phyloP scores from a whole-genome alignment of 768 basidiomycete genomes.

The Cystofilobasidium macerans region DNA sequence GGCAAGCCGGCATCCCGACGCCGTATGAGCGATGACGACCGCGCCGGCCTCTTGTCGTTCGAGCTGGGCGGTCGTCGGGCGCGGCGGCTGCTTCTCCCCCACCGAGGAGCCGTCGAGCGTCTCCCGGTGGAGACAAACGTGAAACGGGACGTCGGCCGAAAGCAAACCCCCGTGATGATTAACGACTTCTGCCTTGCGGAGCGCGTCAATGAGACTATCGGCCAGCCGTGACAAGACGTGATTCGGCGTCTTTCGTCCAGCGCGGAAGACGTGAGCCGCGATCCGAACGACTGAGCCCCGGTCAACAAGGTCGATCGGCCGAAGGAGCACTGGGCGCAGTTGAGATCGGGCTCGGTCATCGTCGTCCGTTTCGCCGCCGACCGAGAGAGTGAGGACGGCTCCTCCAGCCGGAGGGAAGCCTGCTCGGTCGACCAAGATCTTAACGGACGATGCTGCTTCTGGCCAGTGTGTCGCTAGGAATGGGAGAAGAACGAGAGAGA shows the following conservation, averaged over 20 bases:
- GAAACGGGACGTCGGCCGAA: background rate
- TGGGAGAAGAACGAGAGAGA: background rate
- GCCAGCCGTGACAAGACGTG: background rate
- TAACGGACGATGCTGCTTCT: no score
- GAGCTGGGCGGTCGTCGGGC: background rate
- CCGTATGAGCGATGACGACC: background rate
- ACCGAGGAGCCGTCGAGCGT: background rate
- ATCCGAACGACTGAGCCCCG: background rate
- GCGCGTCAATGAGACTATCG: background rate
- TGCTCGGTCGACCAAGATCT: background rate
- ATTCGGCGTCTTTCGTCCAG: background rate
- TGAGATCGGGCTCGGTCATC: no score
- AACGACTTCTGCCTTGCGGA: background rate
- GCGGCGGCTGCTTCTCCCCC: background rate
- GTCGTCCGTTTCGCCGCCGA: no score
- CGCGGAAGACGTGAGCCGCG: background rate
- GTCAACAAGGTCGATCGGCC: background rate
- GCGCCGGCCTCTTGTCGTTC: background rate
- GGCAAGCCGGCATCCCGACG: background rate
- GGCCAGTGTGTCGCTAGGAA: background rate
- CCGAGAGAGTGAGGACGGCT: no score
- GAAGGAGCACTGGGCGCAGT: no score
- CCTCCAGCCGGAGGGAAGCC: background rate
- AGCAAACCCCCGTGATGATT: no score
- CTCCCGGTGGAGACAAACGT: background rate